phyloP scores from a whole-genome alignment of 2,329 filamentous ascomycete genomes.

The Aspergillus sp. region DNA sequence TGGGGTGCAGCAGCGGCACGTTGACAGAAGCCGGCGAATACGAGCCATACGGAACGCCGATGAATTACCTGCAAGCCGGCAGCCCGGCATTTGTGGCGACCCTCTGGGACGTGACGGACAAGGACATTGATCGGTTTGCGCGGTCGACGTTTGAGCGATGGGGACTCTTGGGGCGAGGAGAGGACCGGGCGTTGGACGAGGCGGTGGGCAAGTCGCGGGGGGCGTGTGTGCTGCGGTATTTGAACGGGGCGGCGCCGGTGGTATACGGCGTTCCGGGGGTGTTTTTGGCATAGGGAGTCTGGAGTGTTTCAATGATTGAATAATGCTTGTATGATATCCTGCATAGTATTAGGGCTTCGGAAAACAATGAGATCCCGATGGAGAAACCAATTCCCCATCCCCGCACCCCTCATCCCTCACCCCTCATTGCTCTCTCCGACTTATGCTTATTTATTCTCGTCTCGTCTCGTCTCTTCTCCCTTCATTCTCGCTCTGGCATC shows the following conservation, averaged over 20 bases:
- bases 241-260: constrained; percentile 88
- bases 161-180: constrained; percentile 56
- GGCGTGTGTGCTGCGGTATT: constrained; percentile 77
- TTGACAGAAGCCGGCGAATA: constrained; percentile 76
- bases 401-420: constrained; percentile 20
- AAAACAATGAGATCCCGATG: background rate
- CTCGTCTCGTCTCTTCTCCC: constrained; percentile 1
- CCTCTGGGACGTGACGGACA: constrained; percentile 96
- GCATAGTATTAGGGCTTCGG: background rate
- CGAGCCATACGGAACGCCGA: constrained; percentile 80
- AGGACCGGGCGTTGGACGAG: constrained; percentile 54
- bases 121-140: constrained; percentile 91
- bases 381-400: background rate
- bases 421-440: constrained; percentile 13
- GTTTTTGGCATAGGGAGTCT: constrained; percentile 50
- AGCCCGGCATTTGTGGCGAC: constrained; percentile 81
- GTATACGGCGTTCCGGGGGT: constrained; percentile 85
- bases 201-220: constrained; percentile 66
- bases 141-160: constrained; percentile 71
- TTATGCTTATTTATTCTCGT: constrained; percentile 6
- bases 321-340: background rate
- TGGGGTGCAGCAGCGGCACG: constrained; percentile 85
- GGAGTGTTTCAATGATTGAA: constrained; percentile 3
- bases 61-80: constrained; percentile 85
- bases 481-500: background rate